phyloP scores from a whole-genome alignment of 805 yeast species.

The Yarrowia osloensis region DNA sequence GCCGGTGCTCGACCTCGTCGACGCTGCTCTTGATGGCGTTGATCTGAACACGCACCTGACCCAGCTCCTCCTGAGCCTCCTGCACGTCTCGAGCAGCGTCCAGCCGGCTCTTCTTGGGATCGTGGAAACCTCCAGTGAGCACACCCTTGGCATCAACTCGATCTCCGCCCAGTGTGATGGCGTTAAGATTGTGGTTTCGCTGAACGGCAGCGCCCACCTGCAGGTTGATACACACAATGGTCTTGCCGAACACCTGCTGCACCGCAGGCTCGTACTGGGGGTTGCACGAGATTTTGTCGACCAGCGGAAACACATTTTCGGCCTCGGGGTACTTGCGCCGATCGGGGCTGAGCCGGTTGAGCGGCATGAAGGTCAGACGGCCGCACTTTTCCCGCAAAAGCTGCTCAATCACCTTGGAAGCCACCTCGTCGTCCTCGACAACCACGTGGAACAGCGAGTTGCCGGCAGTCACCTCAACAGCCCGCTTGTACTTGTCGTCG shows the following conservation, averaged over 20 bases:
- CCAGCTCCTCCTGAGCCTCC: slow-evolving; percentile 46
- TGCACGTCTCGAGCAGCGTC: slow-evolving; percentile 65
- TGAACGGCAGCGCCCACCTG: slow-evolving; percentile 70
- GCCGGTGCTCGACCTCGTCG: slow-evolving; percentile 50
- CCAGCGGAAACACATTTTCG: slow-evolving; percentile 58
- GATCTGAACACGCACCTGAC: slow-evolving; percentile 49
- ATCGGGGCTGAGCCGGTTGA: slow-evolving; percentile 61
- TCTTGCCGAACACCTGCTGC: slow-evolving; percentile 75
- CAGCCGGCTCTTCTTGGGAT: slow-evolving; percentile 64
- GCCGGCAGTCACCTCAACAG: slow-evolving; percentile 90
- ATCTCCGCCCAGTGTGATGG: slow-evolving; percentile 92
- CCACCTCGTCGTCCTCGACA: slow-evolving; percentile 85
- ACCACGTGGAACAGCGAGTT: slow-evolving; percentile 82
- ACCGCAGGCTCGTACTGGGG: slow-evolving; percentile 64
- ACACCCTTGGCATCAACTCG: slow-evolving; percentile 82
- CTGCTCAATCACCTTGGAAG: slow-evolving; percentile 75
- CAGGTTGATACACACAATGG: slow-evolving; percentile 73
- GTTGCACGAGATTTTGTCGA: slow-evolving; percentile 69
- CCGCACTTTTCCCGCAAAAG: slow-evolving; percentile 71
- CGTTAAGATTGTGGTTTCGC: slow-evolving; percentile 58
- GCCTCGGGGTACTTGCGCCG: slow-evolving; percentile 61
- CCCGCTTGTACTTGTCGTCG: slow-evolving; percentile 77
- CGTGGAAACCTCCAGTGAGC: slow-evolving; percentile 84
- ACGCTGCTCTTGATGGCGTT: slow-evolving; percentile 33
- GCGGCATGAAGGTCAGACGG: slow-evolving; percentile 87